Base-by-base conservation (phyloP, 2,329 filamentous ascomycete genomes). In the Aspergillus niger region DNA sequence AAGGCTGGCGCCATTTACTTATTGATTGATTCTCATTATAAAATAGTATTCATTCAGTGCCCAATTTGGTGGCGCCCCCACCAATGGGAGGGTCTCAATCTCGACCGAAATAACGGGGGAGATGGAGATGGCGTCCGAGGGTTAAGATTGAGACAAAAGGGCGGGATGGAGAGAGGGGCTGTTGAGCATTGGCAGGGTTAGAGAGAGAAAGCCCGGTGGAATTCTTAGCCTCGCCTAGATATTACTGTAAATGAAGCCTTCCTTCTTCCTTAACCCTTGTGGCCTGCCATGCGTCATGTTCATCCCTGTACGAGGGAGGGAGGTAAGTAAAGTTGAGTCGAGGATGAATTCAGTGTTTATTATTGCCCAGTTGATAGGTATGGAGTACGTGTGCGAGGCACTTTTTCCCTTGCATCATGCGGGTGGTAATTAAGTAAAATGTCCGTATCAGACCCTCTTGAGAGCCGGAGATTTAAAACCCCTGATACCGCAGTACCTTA, bases 401-500 rank as follows among this genome's bases (percentile, higher is more conserved):
- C 17, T 44, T 13, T 5, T 32, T 20, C 47, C 47, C 47, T 50
- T 50, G 47, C 47, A 50, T 50, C 15, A 17, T 15, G 7, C 11
- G n/a, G 26, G 47, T 50, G 47, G 47, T 28, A 50, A 50, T 50
- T 30, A 24, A 22, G 41, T 22, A 17, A 49, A 49, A 49, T 26
- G 47, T 26, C 47, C 47, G 47, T 26, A 7, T n/a, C 47, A 26
- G 26, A 49, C 47, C 47, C 26, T 26, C 15, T 26, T 24, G 20
- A 15, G 15, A n/a, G 2, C 43, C 53, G 53, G 56, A 58, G 32
- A 54, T 49, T 55, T 43, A 24, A 28, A 26, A 44, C 61, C 62
- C 63, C 55, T 64, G 49, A 55, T 55, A 55, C 53, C 57, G 44
- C 50, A 32, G 63, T 63, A 59, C 60, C 60, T 63, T 63, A 53